These are phyloP conservation scores for Pistacia atlantica DNA, from an alignment of 345 rosid genomes.

Conservation along the genomic window DNA sequence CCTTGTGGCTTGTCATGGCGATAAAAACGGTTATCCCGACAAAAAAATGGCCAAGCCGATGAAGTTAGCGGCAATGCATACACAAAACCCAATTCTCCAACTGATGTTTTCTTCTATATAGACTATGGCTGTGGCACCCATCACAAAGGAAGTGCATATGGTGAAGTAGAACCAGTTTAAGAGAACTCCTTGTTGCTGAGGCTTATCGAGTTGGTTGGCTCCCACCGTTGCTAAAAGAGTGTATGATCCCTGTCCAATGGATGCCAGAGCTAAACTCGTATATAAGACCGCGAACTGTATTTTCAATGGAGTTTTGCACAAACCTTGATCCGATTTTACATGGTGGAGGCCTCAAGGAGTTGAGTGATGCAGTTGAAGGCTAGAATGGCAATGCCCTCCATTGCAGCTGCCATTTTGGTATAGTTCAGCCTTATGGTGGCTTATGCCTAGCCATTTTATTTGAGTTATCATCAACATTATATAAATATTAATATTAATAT, in stretches of 20 bases:
- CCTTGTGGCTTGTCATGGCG: neutral
- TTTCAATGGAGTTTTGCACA: conserved; percentile 16
- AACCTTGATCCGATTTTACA: conserved; percentile 8
- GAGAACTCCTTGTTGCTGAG: conserved; percentile 13
- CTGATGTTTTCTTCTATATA: conserved; percentile 26
- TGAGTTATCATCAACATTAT: too few relatives aligned
- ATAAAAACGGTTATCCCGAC: neutral
- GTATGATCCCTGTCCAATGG: conserved; percentile 24
- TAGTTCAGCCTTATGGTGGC: too few relatives aligned
- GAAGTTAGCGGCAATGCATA: conserved; percentile 16
- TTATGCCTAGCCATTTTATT: too few relatives aligned
- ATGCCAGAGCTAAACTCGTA: conserved; percentile 15
- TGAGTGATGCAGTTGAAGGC: conserved; percentile 20
- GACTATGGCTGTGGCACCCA: conserved; percentile 20
- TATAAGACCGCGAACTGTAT: conserved; percentile 25
- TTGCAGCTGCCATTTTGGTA: too few relatives aligned
- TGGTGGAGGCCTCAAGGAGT: conserved; percentile 23
- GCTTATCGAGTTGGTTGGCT: conserved; percentile 26
- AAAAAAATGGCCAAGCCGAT: neutral
- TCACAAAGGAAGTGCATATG: neutral
- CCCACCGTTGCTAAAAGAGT: conserved; percentile 21
- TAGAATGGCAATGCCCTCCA: neutral
- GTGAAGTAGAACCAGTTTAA: conserved; percentile 31
- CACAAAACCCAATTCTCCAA: conserved; percentile 28
- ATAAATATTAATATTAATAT: too few relatives aligned